Conservation (phyloP, 1,139 yeast species). For the Taphrina flavorubra region DNA sequence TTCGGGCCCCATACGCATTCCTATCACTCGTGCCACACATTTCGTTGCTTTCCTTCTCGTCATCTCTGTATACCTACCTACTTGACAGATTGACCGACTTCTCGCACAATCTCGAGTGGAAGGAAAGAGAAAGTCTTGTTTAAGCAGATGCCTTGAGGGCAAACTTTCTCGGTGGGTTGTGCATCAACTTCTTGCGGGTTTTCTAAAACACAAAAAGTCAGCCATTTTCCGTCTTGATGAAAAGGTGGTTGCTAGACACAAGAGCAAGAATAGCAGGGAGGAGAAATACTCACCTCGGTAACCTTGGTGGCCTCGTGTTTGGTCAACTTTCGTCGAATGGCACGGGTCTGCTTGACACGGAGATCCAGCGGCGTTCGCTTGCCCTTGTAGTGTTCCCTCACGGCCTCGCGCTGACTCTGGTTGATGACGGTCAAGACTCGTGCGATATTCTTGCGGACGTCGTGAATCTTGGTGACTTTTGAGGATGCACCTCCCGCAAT, state of each 20-base stretch:
- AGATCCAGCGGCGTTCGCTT: constrained; percentile 98
- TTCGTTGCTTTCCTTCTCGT: neutral
- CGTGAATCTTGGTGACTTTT: constrained; percentile 73
- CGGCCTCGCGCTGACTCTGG: constrained; percentile 95
- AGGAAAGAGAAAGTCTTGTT: neutral
- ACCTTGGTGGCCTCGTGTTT: constrained; percentile 95
- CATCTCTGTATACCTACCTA: neutral
- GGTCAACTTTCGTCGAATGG: constrained; percentile 96
- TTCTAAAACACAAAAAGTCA: constrained; percentile 53
- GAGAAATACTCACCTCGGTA: constrained; percentile 61
- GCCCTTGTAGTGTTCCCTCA: constrained; percentile 90
- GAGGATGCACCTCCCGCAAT: constrained; percentile 78
- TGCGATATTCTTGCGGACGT: constrained; percentile 96
- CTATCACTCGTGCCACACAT: neutral
- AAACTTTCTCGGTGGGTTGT: constrained; percentile 41
- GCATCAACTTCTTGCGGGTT: constrained; percentile 60
- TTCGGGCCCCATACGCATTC: neutral
- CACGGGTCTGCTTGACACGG: constrained; percentile 99
- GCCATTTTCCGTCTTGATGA: neutral
- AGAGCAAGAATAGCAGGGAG: constrained; percentile 29
- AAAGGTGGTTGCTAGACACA: constrained; percentile 16
- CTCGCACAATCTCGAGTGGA: neutral
- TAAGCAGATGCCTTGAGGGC: constrained; percentile 37
- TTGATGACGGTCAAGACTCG: constrained; percentile 96
- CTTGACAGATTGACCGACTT: neutral